Conservation (phyloP, 192 early-diverging fungal species). For the Coemansia sp. region DNA sequence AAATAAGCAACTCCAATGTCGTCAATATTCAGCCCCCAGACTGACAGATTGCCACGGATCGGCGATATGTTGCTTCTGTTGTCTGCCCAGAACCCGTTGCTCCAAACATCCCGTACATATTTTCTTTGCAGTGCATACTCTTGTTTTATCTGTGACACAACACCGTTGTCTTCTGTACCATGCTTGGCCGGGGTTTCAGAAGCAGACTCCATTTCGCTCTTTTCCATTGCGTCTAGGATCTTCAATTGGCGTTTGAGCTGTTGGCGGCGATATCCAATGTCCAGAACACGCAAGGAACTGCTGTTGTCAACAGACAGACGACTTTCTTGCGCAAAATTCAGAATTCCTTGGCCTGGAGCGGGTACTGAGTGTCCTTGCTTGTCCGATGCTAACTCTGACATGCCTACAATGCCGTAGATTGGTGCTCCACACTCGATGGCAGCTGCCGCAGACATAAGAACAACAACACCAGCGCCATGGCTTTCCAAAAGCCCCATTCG, state of each 20-base stretch:
- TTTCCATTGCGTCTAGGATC: constrained; percentile 5
- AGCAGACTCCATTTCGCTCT: constrained; percentile 1
- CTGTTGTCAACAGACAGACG: constrained; percentile 22
- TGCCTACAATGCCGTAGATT: constrained; percentile 83
- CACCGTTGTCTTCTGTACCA: neutral
- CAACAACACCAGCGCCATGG: constrained; percentile 83
- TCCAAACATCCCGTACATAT: constrained; percentile 69
- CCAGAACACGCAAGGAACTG: constrained; percentile 62
- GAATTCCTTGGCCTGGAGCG: constrained; percentile 87
- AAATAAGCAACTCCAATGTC: constrained; percentile 91
- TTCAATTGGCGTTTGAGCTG: constrained; percentile 59
- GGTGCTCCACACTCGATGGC: constrained; percentile 89
- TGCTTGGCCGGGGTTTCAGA: constrained; percentile 37
- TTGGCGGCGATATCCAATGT: constrained; percentile 80
- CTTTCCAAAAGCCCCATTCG: constrained; percentile 91
- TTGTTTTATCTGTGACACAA: neutral
- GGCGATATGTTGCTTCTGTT: constrained; percentile 75
- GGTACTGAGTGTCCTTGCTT: constrained; percentile 92
- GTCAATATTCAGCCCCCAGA: constrained; percentile 84
- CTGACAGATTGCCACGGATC: constrained; percentile 81
- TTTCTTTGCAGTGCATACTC: constrained; percentile 54
- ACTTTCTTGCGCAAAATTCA: constrained; percentile 82
- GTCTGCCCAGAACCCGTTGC: constrained; percentile 72
- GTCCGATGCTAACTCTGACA: constrained; percentile 86
- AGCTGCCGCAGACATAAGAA: constrained; percentile 81